Evolutionary conservation across 306 rosid species (phyloP).

Genomic region (Malus sieversii): DNA sequence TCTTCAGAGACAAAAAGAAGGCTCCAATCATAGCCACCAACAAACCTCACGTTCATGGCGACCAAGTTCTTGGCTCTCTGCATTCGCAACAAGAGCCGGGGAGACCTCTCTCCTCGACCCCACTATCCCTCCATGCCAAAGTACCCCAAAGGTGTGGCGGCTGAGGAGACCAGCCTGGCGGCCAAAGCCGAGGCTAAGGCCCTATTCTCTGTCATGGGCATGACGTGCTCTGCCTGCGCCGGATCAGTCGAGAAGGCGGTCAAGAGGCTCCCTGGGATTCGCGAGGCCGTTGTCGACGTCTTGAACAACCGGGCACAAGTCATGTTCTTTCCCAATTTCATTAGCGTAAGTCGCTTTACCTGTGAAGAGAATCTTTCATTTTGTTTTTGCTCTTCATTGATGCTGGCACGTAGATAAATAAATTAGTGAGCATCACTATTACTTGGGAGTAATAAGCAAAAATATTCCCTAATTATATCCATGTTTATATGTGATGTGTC

Average conservation of each 20-base stretch:
- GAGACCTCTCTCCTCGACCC: constrained; percentile 33
- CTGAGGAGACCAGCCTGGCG: background rate
- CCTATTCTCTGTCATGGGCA: constrained; percentile 48
- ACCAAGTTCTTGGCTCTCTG: constrained; percentile 42
- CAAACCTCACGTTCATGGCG: constrained; percentile 21
- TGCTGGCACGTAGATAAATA: too few relatives aligned
- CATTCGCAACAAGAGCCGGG: constrained; percentile 21
- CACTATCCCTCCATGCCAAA: constrained; percentile 72
- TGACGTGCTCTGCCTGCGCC: constrained; percentile 69
- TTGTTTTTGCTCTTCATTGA: background rate
- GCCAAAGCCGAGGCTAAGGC: constrained; percentile 32
- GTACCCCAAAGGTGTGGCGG: constrained; percentile 39
- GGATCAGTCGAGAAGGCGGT: constrained; percentile 60
- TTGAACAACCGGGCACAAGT: constrained; percentile 57
- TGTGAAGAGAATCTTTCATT: background rate
- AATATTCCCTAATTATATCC: background rate
- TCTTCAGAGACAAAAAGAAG: background rate
- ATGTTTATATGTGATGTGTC: background rate
- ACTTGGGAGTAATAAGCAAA: accelerated
- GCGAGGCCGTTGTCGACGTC: constrained; percentile 55
- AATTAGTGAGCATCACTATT: too few relatives aligned
- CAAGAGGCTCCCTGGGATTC: constrained; percentile 64
- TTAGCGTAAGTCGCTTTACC: constrained; percentile 34
- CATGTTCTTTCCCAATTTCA: constrained; percentile 38
- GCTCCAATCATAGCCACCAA: background rate